Evolutionary conservation across 106 monocot species (phyloP), one percentile per base, ranked within the genome.

Genomic region (Dioscorea alata): DNA sequence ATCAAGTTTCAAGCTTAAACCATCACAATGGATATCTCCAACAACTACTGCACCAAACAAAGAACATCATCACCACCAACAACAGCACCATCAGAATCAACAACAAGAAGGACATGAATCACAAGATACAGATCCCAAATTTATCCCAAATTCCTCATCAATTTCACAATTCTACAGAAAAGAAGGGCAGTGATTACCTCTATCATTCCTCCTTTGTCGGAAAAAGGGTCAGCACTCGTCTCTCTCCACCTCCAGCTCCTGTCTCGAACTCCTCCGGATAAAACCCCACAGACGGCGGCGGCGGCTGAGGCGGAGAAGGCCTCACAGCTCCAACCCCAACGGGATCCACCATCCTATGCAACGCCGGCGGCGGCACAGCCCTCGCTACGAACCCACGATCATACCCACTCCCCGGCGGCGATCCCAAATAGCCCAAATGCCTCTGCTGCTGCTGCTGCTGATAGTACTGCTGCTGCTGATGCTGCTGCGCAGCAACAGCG

Each of bases 151-250:
- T 42, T 42, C 10, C 5, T 42, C 42, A 42, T 42, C 42, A 8
- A 42, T 42, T 42, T 42, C 42, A 42, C 10, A 42, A 42, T 42
- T 42, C 42, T 42, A 54, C 2, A 54, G 19, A 19, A 13, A 54
- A 54, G 54, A 54, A 51, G 51, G 28, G 4, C 54, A 19, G 15
- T 14, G 17, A 63, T 62, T 69, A 72, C 73, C 73, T 32, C 56
- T 61, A 62, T 80, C 78, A 86, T 74, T 91, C 89, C 8, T 90
- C 91, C 13, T 77, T 74, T 0, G 86, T 87, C 0, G 97, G 97
- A 60, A 97, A 97, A 25, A 97, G 84, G 15, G 92, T 89, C 33
- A 97, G 72, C 69, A 84, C 92, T 54, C 69, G 82, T 33, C 86
- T 63, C 20, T 65, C 73, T 17, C 64, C 82, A 13, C 77, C 67